Percentiles rank a stretch among this genome's conserved stretches.
phyloP scores from a whole-genome alignment of 169 alveolate species.

The Plasmodium malariae region DNA sequence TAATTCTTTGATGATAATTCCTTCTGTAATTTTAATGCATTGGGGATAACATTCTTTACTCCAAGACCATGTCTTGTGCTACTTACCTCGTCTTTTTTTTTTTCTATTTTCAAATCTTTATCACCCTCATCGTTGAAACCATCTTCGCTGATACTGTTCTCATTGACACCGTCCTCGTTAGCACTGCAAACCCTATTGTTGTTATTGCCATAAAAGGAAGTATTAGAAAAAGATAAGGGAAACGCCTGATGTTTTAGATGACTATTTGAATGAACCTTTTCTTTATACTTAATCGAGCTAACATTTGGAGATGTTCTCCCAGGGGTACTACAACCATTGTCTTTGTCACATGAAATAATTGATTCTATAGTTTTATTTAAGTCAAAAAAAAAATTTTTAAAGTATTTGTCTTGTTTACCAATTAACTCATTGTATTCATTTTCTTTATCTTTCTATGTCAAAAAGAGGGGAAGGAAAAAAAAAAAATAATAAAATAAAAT shows the following conservation, averaged over 20 bases:
- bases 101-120: too few relatives aligned
- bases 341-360: constrained; percentile 8
- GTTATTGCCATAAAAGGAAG: neutral
- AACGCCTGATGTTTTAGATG: neutral
- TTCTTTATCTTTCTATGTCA: constrained; percentile 50
- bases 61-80: too few relatives aligned
- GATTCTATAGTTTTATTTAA: constrained; percentile 46
- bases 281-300: neutral
- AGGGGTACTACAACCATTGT: neutral
- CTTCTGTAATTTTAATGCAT: constrained; percentile 4
- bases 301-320: neutral
- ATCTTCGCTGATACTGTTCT: neutral
- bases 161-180: neutral
- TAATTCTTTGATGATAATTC: neutral
- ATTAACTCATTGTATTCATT: constrained; percentile 41
- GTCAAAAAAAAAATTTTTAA: constrained; percentile 25
- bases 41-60: too few relatives aligned
- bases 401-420: constrained; percentile 56
- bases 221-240: constrained; percentile 3
- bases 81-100: too few relatives aligned
- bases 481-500: neutral
- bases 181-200: neutral
- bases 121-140: neutral
- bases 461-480: neutral
- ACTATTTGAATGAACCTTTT: neutral